Evolutionary conservation across 2,329 filamentous ascomycete genomes (phyloP), one percentile per base, ranked within the genome.

Genomic region (Monilinia polystroma): DNA sequence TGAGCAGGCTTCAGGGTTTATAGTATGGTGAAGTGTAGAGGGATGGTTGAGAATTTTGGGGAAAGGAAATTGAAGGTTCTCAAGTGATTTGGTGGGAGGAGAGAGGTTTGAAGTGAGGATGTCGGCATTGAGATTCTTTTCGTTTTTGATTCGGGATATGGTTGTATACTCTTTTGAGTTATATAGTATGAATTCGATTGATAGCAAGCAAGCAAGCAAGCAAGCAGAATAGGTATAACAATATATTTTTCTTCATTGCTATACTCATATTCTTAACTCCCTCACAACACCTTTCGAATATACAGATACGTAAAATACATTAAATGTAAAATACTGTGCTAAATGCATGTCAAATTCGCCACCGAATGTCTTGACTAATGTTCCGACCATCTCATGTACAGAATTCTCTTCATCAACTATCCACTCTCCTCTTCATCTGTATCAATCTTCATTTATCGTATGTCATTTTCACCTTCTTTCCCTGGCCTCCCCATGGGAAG

Each of bases 261-360:
- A 23, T 23, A 16, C 35, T 57, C 38, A 41, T 11, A 11, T 8
- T 41, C 38, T 6, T 7, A 35, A 35, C 32, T 35, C 32, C 32
- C 32, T 35, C 38, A 41, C 38, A 41, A 12, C 10, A 12, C 38
- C 38, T 14, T 14, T 41, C 38, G 14, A 41, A 3, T 41, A 14
- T 41, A 41, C 12, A 41, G 43, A 47, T 47, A 20, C 32, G 35
- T 59, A 49, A 60, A 20, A 60, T 60, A 60, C 57, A 60, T 60
- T 49, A 26, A 16, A 60, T 60, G 45, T 60, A 51, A 26, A 60
- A 23, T 38, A 38, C 8, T 16, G 1, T 59, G 57, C 29, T 51
- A 60, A 60, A 60, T 60, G 51, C 58, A 60, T 51, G 58, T 14
- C 58, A 11, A 51, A 38, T 60, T 43, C 45, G 38, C 32, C 45